Base-by-base conservation (phyloP, 306 rosid species). In the Ormosia semicastrata region DNA sequence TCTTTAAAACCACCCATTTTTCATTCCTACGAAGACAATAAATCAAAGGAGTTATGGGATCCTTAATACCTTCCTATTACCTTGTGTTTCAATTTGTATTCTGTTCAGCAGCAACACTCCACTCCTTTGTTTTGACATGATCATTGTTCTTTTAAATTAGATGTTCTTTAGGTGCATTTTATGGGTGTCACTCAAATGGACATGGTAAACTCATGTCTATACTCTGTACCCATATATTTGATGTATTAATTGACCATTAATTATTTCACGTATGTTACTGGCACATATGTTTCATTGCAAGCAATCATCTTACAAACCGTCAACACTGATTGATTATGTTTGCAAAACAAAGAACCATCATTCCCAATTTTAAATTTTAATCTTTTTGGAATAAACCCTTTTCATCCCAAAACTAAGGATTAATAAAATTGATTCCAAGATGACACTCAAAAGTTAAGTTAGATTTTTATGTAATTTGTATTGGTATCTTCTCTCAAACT, bases 321-420 rank as follows among this genome's bases (percentile, higher is more conserved):
- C 15, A 40, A 63, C 37, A 12, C 56, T 3, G 37, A 71, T 43
- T 15, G 33, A 72, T 39, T 63, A 81, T 37, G 62, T 41, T 52
- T n/a, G 39, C 67, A 81, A 50, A 46, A 41, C 30, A 49, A 40
- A 78, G 24, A 24, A 24, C 24, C 24, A 24, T 5, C 58, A 66
- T 54, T 73, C 47, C n/a, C 71, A 67, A 24, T 24, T 34, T 67
- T 81, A 81, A 74, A 65, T 47, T 66, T 71, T 30, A n/a, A 62
- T 9, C 53, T 52, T 65, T 54, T n/a, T 32, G 60, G 24, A 24
- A 53, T 63, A 77, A 60, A 3, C 33, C 64, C 69, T 63, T 70
- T 29, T 52, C 32, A 69, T 30, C 71, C 50, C 52, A 36, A 34
- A 43, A 62, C 8, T 50, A 60, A 59, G 58, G 62, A 65, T 68